Base-by-base conservation (phyloP, 2,329 filamentous ascomycete genomes). In the Meredithiella fracta region DNA sequence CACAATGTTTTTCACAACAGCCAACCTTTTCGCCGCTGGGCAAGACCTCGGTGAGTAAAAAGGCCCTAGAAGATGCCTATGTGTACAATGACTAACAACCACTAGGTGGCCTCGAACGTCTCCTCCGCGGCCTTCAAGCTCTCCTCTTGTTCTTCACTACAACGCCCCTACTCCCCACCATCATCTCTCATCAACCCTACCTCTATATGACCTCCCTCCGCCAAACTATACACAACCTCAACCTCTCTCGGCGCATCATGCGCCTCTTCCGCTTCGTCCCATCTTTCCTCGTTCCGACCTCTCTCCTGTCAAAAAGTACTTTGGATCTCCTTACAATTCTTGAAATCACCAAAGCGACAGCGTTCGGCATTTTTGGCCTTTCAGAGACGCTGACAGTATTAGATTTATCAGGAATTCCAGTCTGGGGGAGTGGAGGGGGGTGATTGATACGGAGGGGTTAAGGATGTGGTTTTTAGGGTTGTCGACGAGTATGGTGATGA, bases 391-490 rank as follows among this genome's bases (percentile, higher is more conserved):
- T 74, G 42, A 84, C 80, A 0, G 73, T 85, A 51, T 70, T 80
- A 59, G 73, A 83, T 68, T 66, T 72, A 25, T 61, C 73, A 52
- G 64, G 63, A 17, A 64, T 75, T 17, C 62, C 67, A 44, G 69
- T 68, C 54, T 60, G 79, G 60, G 74, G 73, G 0, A 62, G 73
- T 1, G 73, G 71, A 38, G 63, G 70, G 65, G 73, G 73, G 15
- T 61, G 62, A n/a, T 62, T 60, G 25, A 78, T 49, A 59, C 74
- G 22, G 80, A 87, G 67, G 78, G 77, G 0, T 79, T 85, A 67
- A 75, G 79, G 54, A 81, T 84, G 66, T 89, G 85, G 85, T 76
- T 86, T 60, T 77, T 80, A 40, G 75, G 75, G 0, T 68, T 87
- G 22, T 68, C 68, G 9, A 74, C 76, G 58, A 77, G 74, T 0